Base-by-base conservation (phyloP, 2,329 filamentous ascomycete species). In the Colletotrichum truncatum region DNA sequence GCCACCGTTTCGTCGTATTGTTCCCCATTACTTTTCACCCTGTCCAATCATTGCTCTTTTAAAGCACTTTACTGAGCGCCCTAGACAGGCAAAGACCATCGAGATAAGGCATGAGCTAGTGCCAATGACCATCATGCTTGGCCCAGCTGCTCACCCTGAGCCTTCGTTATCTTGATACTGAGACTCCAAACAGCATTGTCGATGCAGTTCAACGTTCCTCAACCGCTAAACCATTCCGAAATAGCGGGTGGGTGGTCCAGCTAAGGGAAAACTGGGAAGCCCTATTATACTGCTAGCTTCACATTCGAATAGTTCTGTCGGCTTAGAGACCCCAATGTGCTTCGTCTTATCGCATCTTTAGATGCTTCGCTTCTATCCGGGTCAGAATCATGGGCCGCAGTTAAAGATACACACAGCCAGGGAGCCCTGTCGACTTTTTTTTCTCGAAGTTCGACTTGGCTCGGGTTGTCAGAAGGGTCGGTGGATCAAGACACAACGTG, bases 21-120 rank as follows among this genome's bases (percentile, higher is more conserved):
- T 25, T 41, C 30, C 21, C 64, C 39, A 25, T 66, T 32, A 11
- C 14, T 49, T 32, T 26, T 28, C 36, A 12, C 5, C 3, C 18
- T 12, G 48, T 34, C 64, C 64, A 66, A 66, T 65, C 64, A 38
- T 49, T 18, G 1, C 34, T n/a, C 38, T 7, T 26, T 2, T 25
- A 51, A 56, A 56, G 23, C 63, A 63, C 36, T 39, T 55, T 66
- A 56, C 63, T 56, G 63, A 66, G 39, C 25, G 32, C 25, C 34
- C 39, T 53, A 30, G 32, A 43, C 32, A 64, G 61, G 39, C 48
- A 61, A 64, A 34, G 30, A 38, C 39, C 30, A 34, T 56, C 57
- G 18, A 62, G 62, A 62, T 55, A 65, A 62, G 49, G 41, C 63
- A 51, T 62, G 61, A 56, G 51, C 57, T 48, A 63, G 63, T 38